Evolutionary conservation across 257 asterid genomes (phyloP).

Genomic region (Nicotiana tabacum): DNA sequence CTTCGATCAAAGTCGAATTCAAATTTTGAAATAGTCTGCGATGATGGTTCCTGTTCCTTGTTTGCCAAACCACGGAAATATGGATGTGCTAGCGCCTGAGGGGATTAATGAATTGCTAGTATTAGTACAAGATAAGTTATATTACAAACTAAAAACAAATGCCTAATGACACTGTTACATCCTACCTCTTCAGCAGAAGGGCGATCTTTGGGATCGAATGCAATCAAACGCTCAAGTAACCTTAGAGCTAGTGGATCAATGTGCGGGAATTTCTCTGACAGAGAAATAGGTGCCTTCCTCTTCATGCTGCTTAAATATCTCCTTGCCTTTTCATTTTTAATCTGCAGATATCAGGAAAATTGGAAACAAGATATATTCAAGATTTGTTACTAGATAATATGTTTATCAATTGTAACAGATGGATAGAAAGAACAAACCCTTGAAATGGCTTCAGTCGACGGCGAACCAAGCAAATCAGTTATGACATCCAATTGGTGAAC

Average conservation of each 20-base stretch:
- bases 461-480: slow-evolving; percentile 90
- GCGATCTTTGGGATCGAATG: slow-evolving; percentile 95
- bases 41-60: slow-evolving; percentile 84
- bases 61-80: slow-evolving; percentile 74
- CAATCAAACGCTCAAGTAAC: slow-evolving; percentile 69
- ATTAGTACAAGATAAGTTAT: slow-evolving; percentile 10
- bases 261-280: slow-evolving; percentile 66
- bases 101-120: slow-evolving; percentile 10
- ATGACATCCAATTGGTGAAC: slow-evolving; percentile 88
- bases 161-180: not conserved
- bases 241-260: slow-evolving; percentile 88
- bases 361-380: not conserved
- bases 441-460: slow-evolving; percentile 73
- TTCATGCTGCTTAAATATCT: slow-evolving; percentile 84
- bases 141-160: not conserved
- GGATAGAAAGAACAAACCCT: slow-evolving; percentile 52
- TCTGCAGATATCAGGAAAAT: slow-evolving; percentile 38
- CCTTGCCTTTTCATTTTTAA: slow-evolving; percentile 90
- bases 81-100: slow-evolving; percentile 86
- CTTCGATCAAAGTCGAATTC: slow-evolving; percentile 93
- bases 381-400: not conserved
- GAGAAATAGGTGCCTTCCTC: slow-evolving; percentile 60
- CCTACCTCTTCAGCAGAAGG: slow-evolving; percentile 83
- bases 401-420: slow-evolving; percentile 3
- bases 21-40: slow-evolving; percentile 74